A percentile compares a stretch with the other conserved stretches of the same genome.
phyloP scores from a whole-genome alignment of 441 rosid genomes.

The Omphalea diandra region DNA sequence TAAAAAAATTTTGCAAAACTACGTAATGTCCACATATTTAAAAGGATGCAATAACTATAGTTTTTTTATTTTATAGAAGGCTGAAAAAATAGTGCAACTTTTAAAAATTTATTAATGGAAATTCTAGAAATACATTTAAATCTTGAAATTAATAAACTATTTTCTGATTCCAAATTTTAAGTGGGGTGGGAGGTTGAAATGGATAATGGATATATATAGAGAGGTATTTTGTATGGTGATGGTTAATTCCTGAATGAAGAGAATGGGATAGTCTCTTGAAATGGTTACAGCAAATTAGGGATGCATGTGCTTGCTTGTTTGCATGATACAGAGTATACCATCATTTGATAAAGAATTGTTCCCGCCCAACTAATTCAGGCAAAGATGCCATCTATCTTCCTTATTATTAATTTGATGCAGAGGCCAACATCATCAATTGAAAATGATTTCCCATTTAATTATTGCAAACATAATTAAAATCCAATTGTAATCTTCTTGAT shows the following conservation, averaged over 20 bases:
- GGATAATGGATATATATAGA: background rate
- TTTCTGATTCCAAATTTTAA: no score
- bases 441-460: background rate
- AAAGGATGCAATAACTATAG: no score
- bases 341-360: slow-evolving; percentile 3
- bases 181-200: no score
- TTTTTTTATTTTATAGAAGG: no score
- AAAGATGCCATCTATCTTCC: slow-evolving; percentile 9
- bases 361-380: background rate
- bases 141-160: no score
- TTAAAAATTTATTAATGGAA: no score
- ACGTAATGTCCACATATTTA: no score
- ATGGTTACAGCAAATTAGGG: slow-evolving; percentile 8
- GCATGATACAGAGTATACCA: background rate
- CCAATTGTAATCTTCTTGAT: background rate
- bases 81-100: no score
- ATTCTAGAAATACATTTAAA: no score
- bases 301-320: slow-evolving; percentile 12
- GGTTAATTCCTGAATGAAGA: background rate
- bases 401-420: background rate
- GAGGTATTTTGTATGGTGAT: background rate
- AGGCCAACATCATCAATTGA: background rate
- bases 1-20: no score
- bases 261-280: slow-evolving; percentile 17
- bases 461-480: background rate